Evolutionary conservation across 2,329 filamentous ascomycete genomes (phyloP), one percentile per base, ranked within the genome.

Genomic region (Pyrenophora seminiperda): DNA sequence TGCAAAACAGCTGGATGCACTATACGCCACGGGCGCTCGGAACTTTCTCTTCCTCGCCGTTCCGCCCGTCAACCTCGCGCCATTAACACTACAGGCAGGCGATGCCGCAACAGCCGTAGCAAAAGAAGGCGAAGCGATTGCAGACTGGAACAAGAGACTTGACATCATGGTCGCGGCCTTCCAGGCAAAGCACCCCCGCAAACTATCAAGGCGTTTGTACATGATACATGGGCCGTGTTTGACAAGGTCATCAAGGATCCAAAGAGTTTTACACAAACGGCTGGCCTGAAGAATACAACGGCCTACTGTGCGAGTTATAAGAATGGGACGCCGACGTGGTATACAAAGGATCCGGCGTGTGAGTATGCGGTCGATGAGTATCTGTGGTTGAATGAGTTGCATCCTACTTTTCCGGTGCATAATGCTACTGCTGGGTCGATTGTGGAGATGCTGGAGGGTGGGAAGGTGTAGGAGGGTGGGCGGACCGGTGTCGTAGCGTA

Each of bases 381-480:
- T 64, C 80, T 87, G 59, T 87, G 84, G 84, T 72, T 86, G 22
- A 86, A 87, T 59, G 75, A 68, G 31, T 66, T 87, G 56, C 85
- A 87, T 62, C 84, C 85, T n/a, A 87, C 84, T 0, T 84, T 81
- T 63, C 78, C 82, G 0, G 78, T 86, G 44, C 83, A 87, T 56
- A 81, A 85, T 42, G 80, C 80, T 5, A 78, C 84, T 6, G 84
- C 84, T 0, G 70, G 80, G 49, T 63, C 61, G 7, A 61, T 72
- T 33, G 65, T 53, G 1, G 44, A 66, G 47, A 54, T 62, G 17
- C 37, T 71, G 36, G 41, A 42, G n/a, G 34, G 54, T 22, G 17
- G 32, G 10, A 18, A 4, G 6, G 22, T 24, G n/a, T n/a, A n/a
- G n/a, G n/a, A n/a, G n/a, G n/a, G n/a, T n/a, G n/a, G n/a, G n/a